Evolutionary conservation across 2,329 filamentous ascomycete genomes (phyloP).

Genomic region (Byssothecium circinans): DNA sequence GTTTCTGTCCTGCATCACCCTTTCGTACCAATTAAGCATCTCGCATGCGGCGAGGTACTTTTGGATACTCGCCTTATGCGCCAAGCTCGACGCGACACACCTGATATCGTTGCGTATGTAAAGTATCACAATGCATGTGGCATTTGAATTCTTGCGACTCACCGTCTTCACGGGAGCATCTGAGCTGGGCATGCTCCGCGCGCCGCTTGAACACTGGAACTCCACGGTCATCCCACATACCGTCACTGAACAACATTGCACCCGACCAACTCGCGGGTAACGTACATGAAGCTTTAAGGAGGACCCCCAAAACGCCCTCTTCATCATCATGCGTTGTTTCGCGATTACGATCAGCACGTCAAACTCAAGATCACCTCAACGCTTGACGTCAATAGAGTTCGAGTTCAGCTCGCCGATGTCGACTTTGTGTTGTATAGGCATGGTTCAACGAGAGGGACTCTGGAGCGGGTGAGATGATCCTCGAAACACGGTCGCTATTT

Average conservation of each 20-base stretch:
- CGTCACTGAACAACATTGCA: background rate
- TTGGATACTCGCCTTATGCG: constrained; percentile 8
- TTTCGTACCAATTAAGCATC: background rate
- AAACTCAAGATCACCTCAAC: constrained; percentile 31
- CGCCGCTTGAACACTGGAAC: too few species aligned
- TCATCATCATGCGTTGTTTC: constrained; percentile 11
- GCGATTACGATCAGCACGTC: constrained; percentile 36
- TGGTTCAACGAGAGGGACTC: too few species aligned
- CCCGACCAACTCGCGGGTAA: constrained; percentile 3
- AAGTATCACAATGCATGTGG: too few species aligned
- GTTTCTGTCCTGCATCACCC: too few species aligned
- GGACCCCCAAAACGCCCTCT: background rate
- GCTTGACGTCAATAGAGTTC: constrained; percentile 20
- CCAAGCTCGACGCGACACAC: constrained; percentile 5
- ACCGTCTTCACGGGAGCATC: background rate
- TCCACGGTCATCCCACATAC: constrained; percentile 1
- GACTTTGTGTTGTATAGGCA: too few species aligned
- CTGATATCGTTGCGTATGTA: too few species aligned
- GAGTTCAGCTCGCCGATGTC: constrained; percentile 13
- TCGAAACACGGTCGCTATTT: constrained; percentile 14
- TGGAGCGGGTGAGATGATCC: constrained; percentile 15
- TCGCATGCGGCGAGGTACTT: background rate
- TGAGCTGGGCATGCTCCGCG: background rate
- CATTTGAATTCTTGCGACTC: constrained; percentile 12
- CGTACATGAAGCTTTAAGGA: constrained; percentile 13